phyloP scores from a whole-genome alignment of 2,329 filamentous ascomycete genomes.

The Neofusicoccum kwambonambiense region DNA sequence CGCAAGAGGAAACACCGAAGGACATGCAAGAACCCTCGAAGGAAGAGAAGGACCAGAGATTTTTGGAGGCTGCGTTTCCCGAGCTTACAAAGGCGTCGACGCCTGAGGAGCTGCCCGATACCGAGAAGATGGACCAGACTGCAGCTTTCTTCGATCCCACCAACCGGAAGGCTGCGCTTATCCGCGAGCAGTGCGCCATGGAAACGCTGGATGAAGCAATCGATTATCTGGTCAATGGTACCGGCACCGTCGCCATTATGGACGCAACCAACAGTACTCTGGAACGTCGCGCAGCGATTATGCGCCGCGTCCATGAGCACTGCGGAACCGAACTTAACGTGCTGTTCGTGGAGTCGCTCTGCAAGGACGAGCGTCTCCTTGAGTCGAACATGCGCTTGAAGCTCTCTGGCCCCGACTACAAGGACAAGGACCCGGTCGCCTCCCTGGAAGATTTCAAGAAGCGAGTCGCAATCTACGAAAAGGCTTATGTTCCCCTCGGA shows the following conservation, averaged over 20 bases:
- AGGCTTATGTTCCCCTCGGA: conserved; percentile 86
- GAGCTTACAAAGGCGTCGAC: conserved; percentile 26
- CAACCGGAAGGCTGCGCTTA: conserved; percentile 75
- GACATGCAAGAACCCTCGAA: conserved; percentile 23
- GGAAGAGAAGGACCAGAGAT: conserved; percentile 20
- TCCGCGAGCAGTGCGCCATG: conserved; percentile 89
- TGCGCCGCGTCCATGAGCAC: conserved; percentile 75
- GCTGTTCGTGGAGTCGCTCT: conserved; percentile 92
- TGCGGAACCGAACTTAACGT: conserved; percentile 86
- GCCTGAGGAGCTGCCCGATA: conserved; percentile 29
- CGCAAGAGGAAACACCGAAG: conserved; percentile 32
- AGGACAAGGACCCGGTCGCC: conserved; percentile 82
- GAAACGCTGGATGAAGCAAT: conserved; percentile 89
- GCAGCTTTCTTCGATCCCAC: conserved; percentile 91
- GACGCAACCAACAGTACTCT: conserved; percentile 97
- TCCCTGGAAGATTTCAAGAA: conserved; percentile 90
- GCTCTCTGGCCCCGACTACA: conserved; percentile 93
- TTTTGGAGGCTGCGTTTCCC: conserved; percentile 36
- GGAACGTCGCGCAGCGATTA: conserved; percentile 76
- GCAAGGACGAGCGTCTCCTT: conserved; percentile 76
- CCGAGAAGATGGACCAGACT: conserved; percentile 74
- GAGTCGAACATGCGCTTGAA: conserved; percentile 98
- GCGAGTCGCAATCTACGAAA: conserved; percentile 89
- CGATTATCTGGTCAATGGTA: conserved; percentile 78
- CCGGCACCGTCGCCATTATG: conserved; percentile 88